A percentile compares a stretch with the other conserved stretches of the same genome.
phyloP scores from a whole-genome alignment of 1,284 basidiomycete genomes.

The Leucoagaricus sp. region DNA sequence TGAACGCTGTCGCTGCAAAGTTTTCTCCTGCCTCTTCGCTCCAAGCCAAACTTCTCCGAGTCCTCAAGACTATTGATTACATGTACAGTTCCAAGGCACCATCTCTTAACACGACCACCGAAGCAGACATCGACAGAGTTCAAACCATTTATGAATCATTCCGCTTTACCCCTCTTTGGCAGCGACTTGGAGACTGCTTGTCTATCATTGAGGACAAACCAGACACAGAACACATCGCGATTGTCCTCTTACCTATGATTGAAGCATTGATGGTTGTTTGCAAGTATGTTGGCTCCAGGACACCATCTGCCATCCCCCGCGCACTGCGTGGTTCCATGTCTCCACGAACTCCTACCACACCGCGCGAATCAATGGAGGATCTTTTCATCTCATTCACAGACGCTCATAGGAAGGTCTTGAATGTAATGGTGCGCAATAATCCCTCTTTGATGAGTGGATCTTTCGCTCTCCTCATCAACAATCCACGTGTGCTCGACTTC shows the following conservation, averaged over 20 bases:
- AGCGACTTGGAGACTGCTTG: constrained; percentile 83
- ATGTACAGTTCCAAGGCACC: constrained; percentile 77
- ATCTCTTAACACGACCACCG: constrained; percentile 37
- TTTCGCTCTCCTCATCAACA: constrained; percentile 95
- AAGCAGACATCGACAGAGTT: constrained; percentile 75
- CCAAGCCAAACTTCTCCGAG: constrained; percentile 90
- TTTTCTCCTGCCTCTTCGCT: constrained; percentile 92
- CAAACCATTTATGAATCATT: constrained; percentile 87
- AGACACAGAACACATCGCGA: constrained; percentile 85
- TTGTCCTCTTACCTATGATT: constrained; percentile 88
- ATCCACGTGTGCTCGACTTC: constrained; percentile 97
- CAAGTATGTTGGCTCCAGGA: constrained; percentile 83
- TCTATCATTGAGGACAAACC: constrained; percentile 79
- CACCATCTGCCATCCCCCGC: constrained; percentile 44
- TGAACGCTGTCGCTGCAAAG: constrained; percentile 68
- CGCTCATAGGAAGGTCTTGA: constrained; percentile 91
- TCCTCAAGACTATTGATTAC: constrained; percentile 95
- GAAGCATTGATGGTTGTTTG: constrained; percentile 98
- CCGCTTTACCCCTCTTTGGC: constrained; percentile 86
- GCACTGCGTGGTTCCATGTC: constrained; percentile 59
- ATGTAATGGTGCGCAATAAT: constrained; percentile 97
- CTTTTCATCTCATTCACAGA: constrained; percentile 95
- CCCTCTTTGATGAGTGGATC: constrained; percentile 98
- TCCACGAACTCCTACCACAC: constrained; percentile 65
- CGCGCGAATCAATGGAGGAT: constrained; percentile 79